These are phyloP conservation scores for Arthroderma sp. DNA, from an alignment of 2,329 filamentous ascomycete species.

Conservation along the genomic window DNA sequence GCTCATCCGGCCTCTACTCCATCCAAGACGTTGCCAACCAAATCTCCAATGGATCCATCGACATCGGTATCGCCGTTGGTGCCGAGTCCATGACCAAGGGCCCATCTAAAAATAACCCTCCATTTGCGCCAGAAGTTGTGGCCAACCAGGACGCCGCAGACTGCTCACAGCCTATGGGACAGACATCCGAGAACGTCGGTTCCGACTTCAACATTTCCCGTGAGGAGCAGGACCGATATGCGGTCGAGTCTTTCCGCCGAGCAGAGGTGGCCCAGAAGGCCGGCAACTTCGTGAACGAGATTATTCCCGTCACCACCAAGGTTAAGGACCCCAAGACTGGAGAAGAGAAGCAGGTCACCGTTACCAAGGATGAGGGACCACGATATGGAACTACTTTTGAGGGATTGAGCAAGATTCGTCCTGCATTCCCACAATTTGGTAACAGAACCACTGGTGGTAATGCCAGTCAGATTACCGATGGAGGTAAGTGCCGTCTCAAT, in stretches of 20 bases:
- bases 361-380: slow-evolving; percentile 82
- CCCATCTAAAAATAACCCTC: slow-evolving; percentile 53
- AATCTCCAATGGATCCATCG: slow-evolving; percentile 68
- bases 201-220: slow-evolving; percentile 77
- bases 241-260: slow-evolving; percentile 73
- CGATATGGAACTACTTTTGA: slow-evolving; percentile 82
- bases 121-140: slow-evolving; percentile 68
- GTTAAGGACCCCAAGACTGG: slow-evolving; percentile 75
- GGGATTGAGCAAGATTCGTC: slow-evolving; percentile 67
- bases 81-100: slow-evolving; percentile 76
- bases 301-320: slow-evolving; percentile 70
- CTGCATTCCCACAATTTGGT: slow-evolving; percentile 84
- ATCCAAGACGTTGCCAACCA: slow-evolving; percentile 88
- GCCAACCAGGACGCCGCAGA: slow-evolving; percentile 66
- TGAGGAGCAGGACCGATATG: slow-evolving; percentile 70
- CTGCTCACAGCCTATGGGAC: slow-evolving; percentile 93
- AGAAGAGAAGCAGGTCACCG: slow-evolving; percentile 60
- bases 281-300: slow-evolving; percentile 88
- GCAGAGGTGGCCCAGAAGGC: slow-evolving; percentile 85
- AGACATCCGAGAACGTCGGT: slow-evolving; percentile 93
- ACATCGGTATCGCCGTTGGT: slow-evolving; percentile 75
- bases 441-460: slow-evolving; percentile 82
- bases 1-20: slow-evolving; percentile 89
- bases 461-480: slow-evolving; percentile 88
- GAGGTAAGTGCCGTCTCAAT: slow-evolving; percentile 41